Evolutionary conservation across 2,329 filamentous ascomycete species (phyloP).

Genomic region (Fusarium dimerum): DNA sequence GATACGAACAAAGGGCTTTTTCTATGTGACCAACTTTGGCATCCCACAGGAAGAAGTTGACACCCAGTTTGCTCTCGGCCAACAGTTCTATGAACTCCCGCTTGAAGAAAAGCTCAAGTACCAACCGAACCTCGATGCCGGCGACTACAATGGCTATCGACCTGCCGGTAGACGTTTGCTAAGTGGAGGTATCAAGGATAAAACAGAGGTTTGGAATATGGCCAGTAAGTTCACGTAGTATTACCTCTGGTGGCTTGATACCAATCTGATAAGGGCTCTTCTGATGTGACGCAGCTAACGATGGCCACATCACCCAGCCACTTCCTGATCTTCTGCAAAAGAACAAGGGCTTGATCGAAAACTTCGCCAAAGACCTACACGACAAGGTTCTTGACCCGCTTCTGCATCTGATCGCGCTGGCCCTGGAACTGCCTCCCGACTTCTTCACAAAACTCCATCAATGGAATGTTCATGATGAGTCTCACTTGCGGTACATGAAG

Average conservation of each 20-base stretch:
- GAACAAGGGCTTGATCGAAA: constrained; percentile 43
- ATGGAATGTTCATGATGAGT: constrained; percentile 57
- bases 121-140: constrained; percentile 44
- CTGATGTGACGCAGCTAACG: constrained; percentile 39
- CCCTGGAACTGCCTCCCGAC: constrained; percentile 61
- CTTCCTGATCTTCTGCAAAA: too few species aligned
- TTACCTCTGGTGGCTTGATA: constrained; percentile 31
- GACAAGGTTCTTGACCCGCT: constrained; percentile 56
- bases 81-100: constrained; percentile 52
- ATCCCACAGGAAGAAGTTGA: constrained; percentile 59
- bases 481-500: constrained; percentile 62
- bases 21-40: constrained; percentile 63
- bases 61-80: constrained; percentile 58
- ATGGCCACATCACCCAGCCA: too few species aligned
- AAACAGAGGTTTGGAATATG: constrained; percentile 38
- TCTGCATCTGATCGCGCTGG: constrained; percentile 60
- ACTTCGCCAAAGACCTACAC: constrained; percentile 50
- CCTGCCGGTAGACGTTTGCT: constrained; percentile 42
- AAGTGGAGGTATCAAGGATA: constrained; percentile 39
- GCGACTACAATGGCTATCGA: constrained; percentile 57
- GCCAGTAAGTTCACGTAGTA: constrained; percentile 21
- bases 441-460: constrained; percentile 52
- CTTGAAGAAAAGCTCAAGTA: constrained; percentile 61
- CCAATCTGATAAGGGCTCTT: constrained; percentile 48
- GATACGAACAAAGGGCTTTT: constrained; percentile 39